Evolutionary conservation across 169 alveolate species (phyloP), one percentile per base, ranked within the genome.

Genomic region (Eimeria tenella): DNA sequence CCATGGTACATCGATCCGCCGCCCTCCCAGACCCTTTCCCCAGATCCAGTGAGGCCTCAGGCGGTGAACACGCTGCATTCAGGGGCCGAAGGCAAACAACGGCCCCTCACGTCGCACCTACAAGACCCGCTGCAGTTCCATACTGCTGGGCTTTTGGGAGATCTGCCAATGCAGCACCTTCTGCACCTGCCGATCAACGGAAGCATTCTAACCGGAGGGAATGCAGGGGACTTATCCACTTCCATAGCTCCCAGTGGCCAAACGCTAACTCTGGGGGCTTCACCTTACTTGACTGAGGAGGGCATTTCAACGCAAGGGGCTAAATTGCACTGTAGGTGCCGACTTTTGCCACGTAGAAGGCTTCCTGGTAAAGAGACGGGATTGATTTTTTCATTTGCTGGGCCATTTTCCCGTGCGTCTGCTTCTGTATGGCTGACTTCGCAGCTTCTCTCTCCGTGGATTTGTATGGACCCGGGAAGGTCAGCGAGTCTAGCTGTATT

Each of bases 391-490:
- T 2, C 42, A 31, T 31, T 31, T 31, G 42, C 42, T 31, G 42
- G 42, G 2, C 42, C 42, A 31, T 31, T 31, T 31, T 31, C 42
- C 42, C 42, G 42, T 31, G 42, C 42, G 17, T n/a, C 77, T 42
- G 77, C 62, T 21, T 62, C 7, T 15, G 10, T 60, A 25, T 49
- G n/a, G 15, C 19, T 53, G 91, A 49, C 13, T 23, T 77, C 60
- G 91, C 91, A 83, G 91, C 91, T 62, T 42, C 75, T 77, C 65
- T 83, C 53, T 56, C 91, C 90, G 60, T 58, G 90, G 90, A 82
- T 82, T 58, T 82, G 79, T 83, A 60, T 83, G 91, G 75, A 56
- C 91, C 77, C 23, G 91, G 75, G 77, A 19, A 58, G 63, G 60
- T 62, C 91, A 60, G 91, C 68, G 91, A 83, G 68, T 56, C 79